Conservation (phyloP, 1,139 yeast genomes). For the Lodderomyces theae region DNA sequence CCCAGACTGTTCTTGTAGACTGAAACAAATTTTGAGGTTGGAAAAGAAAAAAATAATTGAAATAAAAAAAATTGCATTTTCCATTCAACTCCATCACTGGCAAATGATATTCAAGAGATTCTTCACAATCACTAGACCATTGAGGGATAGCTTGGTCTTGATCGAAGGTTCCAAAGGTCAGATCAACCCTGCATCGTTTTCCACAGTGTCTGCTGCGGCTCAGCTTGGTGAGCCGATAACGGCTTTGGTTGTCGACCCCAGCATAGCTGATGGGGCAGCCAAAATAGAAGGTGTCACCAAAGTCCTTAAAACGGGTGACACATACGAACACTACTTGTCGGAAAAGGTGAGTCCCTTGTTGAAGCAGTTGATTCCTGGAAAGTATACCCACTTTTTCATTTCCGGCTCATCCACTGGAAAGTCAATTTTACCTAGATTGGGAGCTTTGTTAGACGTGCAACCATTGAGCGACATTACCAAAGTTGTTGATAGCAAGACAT, state of each 20-base stretch:
- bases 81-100: background rate
- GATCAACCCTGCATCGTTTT: conserved; percentile 65
- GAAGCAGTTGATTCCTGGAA: conserved; percentile 36
- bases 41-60: background rate
- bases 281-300: conserved; percentile 42
- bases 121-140: conserved; percentile 26
- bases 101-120: conserved; percentile 22
- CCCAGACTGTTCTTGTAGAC: no score
- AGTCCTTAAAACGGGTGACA: conserved; percentile 49
- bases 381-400: conserved; percentile 68
- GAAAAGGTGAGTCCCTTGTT: conserved; percentile 65
- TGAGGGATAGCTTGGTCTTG: conserved; percentile 62
- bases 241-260: conserved; percentile 59
- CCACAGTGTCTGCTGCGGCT: conserved; percentile 63
- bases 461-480: conserved; percentile 80
- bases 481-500: conserved; percentile 66
- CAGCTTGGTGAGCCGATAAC: conserved; percentile 63
- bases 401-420: conserved; percentile 88
- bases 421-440: conserved; percentile 80
- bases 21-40: background rate
- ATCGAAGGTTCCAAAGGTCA: conserved; percentile 58
- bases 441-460: conserved; percentile 81
- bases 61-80: background rate
- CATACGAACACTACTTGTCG: conserved; percentile 58
- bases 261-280: conserved; percentile 38